Evolutionary conservation across 805 yeast genomes (phyloP).

Genomic region (Blastobotrys attinorum): DNA sequence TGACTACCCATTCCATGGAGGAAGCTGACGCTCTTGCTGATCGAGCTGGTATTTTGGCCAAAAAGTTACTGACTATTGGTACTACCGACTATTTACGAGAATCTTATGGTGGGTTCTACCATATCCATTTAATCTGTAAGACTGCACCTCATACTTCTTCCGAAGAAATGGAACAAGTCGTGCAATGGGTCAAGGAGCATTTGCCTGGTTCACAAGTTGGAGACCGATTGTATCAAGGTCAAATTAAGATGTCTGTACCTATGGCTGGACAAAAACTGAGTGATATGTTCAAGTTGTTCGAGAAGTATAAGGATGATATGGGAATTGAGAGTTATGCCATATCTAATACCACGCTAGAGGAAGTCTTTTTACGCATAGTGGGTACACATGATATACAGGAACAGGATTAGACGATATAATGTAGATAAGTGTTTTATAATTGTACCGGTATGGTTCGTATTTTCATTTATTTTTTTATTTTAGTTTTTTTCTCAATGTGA

Average conservation of each 20-base stretch:
- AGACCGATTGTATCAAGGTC: constrained; percentile 28
- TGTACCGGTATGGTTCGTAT: no score
- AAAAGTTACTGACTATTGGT: constrained; percentile 28
- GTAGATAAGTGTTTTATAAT: background rate
- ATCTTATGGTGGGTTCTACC: constrained; percentile 24
- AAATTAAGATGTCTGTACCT: constrained; percentile 25
- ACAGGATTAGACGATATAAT: constrained; percentile 16
- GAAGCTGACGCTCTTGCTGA: constrained; percentile 31
- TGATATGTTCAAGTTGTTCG: constrained; percentile 16
- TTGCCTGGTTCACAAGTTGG: constrained; percentile 24
- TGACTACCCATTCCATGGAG: constrained; percentile 33
- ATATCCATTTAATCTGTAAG: constrained; percentile 25
- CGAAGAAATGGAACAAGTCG: constrained; percentile 22
- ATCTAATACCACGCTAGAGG: constrained; percentile 26
- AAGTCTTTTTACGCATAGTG: constrained; percentile 28
- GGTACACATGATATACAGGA: constrained; percentile 23
- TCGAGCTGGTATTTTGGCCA: constrained; percentile 29
- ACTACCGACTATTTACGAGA: constrained; percentile 23
- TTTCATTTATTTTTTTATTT: no score
- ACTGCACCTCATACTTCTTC: constrained; percentile 23
- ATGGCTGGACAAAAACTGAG: constrained; percentile 12
- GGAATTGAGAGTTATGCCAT: constrained; percentile 26
- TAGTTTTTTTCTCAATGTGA: no score
- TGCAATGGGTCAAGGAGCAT: constrained; percentile 17
- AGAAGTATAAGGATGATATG: constrained; percentile 12